Evolutionary conservation across 2,329 filamentous ascomycete species (phyloP).

Genomic region (Penicillium sp.): DNA sequence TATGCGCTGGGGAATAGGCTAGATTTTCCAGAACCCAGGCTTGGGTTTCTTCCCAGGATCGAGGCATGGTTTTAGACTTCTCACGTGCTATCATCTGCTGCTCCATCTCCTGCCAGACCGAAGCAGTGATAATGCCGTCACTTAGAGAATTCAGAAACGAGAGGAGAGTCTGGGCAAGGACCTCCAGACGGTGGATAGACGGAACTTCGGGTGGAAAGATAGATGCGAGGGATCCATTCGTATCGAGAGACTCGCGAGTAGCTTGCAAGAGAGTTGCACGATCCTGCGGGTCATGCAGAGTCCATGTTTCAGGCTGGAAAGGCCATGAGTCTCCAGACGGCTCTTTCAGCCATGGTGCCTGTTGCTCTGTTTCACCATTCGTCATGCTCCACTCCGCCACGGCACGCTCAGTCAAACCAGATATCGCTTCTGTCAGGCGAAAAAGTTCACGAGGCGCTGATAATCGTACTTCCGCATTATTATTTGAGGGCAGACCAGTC

Average conservation of each 20-base stretch:
- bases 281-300: constrained; percentile 42
- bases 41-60: constrained; percentile 60
- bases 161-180: constrained; percentile 71
- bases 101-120: constrained; percentile 73
- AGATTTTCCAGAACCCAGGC: constrained; percentile 74
- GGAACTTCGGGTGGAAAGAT: constrained; percentile 67
- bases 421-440: constrained; percentile 80
- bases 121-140: constrained; percentile 75
- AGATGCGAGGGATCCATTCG: constrained; percentile 64
- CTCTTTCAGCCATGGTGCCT: constrained; percentile 57
- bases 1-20: constrained; percentile 73
- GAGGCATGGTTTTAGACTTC: constrained; percentile 53
- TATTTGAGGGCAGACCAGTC: constrained; percentile 38
- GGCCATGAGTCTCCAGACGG: constrained; percentile 59
- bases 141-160: constrained; percentile 74
- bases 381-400: constrained; percentile 68
- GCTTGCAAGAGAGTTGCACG: constrained; percentile 50
- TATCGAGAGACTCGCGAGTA: constrained; percentile 72
- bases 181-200: constrained; percentile 72
- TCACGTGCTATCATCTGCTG: constrained; percentile 57
- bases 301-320: constrained; percentile 59
- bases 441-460: constrained; percentile 90
- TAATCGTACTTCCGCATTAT: constrained; percentile 56
- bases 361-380: constrained; percentile 40
- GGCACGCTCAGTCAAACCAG: constrained; percentile 61